Percentiles rank a stretch among this genome's conserved stretches.
These are phyloP conservation scores for Trichoderma citrinoviride DNA, from an alignment of 2,329 filamentous ascomycete species.

Conservation along the genomic window DNA sequence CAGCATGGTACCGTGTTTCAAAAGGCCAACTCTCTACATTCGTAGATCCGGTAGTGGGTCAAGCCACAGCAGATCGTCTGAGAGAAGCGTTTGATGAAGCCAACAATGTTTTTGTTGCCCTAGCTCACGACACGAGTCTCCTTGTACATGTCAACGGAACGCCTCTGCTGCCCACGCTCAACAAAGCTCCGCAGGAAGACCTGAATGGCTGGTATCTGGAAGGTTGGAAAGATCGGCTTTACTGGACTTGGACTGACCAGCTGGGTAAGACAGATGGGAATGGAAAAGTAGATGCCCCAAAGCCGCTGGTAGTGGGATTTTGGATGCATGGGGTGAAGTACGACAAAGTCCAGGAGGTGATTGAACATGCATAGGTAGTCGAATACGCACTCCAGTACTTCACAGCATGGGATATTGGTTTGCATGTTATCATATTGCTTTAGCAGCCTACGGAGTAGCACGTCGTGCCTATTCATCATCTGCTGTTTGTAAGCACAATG, in stretches of 20 bases:
- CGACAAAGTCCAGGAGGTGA: background rate
- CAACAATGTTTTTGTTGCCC: constrained; percentile 2
- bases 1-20: background rate
- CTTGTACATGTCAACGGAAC: background rate
- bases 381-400: no score
- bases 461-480: no score
- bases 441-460: no score
- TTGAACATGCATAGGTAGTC: background rate
- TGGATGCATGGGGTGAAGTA: background rate
- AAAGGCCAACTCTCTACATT: background rate
- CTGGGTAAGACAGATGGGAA: background rate
- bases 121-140: background rate
- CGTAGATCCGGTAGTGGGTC: background rate
- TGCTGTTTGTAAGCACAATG: no score
- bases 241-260: constrained; percentile 2
- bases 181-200: background rate
- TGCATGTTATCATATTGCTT: no score
- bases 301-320: background rate
- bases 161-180: background rate
- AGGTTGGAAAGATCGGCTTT: constrained; percentile 5
- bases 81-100: constrained; percentile 7
- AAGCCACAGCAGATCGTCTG: background rate
- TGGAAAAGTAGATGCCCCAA: background rate
- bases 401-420: no score
- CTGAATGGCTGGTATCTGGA: constrained; percentile 11